Evolutionary conservation across 2,329 filamentous ascomycete genomes (phyloP).

Genomic region (Penicillium thymicola): DNA sequence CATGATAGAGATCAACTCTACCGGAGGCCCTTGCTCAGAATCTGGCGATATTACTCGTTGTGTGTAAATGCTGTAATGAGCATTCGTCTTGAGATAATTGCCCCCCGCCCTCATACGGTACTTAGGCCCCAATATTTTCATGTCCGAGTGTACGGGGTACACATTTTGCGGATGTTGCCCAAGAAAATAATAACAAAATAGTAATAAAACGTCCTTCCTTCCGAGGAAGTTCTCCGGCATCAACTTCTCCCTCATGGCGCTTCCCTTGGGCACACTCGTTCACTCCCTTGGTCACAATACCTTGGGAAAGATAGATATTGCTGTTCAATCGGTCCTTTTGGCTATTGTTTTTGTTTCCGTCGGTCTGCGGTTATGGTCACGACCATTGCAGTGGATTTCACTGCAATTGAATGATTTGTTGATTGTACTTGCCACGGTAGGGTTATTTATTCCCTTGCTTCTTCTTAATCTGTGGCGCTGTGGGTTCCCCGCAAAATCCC

Average conservation of each 20-base stretch:
- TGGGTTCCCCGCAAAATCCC: background rate
- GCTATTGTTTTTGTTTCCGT: conserved; percentile 10
- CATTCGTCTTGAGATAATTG: conserved; percentile 49
- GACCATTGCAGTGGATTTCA: conserved; percentile 9
- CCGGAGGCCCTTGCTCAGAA: background rate
- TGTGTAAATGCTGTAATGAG: conserved; percentile 24
- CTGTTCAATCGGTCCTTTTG: conserved; percentile 18
- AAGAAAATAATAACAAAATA: background rate
- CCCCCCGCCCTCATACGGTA: background rate
- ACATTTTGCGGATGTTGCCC: background rate
- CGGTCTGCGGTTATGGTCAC: conserved; percentile 18
- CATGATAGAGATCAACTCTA: background rate
- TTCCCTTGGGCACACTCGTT: conserved; percentile 6
- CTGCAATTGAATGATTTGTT: conserved; percentile 19
- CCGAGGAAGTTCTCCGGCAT: background rate
- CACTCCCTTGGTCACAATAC: conserved; percentile 19
- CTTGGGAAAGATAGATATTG: conserved; percentile 20
- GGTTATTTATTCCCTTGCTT: background rate
- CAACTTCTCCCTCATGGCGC: conserved; percentile 10
- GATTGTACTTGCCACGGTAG: conserved; percentile 15
- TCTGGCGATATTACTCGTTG: conserved; percentile 5
- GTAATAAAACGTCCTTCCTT: background rate
- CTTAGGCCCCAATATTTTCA: background rate
- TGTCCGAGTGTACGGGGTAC: background rate
- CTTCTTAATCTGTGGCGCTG: background rate